Evolutionary conservation across 148 eudicot species (phyloP).

Genomic region (Camellia lanceoleosa): DNA sequence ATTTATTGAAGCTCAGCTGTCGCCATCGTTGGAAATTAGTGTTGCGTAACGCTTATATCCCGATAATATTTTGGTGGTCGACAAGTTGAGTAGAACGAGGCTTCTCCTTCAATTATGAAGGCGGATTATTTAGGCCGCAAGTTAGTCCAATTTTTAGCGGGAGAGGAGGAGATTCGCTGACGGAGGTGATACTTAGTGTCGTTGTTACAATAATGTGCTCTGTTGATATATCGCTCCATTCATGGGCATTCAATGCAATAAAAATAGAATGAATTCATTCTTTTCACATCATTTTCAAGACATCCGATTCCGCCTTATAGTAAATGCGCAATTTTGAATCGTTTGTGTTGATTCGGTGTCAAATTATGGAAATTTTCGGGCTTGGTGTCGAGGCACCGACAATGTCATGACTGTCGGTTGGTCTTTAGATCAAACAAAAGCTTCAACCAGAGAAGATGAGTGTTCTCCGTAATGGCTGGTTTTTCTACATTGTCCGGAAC

Average conservation of each 20-base stretch:
- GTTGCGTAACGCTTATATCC: not conserved
- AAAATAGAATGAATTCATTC: not conserved
- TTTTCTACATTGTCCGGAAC: not conserved
- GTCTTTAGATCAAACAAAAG: too few relatives aligned
- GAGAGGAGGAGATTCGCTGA: not conserved
- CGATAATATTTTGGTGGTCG: not conserved
- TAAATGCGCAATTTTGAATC: not conserved
- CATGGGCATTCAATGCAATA: not conserved
- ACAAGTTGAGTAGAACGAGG: not conserved
- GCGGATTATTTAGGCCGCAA: not conserved
- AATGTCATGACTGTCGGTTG: too few relatives aligned
- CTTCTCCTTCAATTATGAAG: not conserved
- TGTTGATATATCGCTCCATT: not conserved
- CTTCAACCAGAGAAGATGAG: too few relatives aligned
- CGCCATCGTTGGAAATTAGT: not conserved
- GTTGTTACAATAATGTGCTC: not conserved
- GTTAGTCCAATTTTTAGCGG: not conserved
- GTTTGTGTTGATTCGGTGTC: not conserved
- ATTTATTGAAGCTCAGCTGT: slow-evolving; percentile 9
- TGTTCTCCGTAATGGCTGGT: not conserved
- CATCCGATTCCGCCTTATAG: not conserved
- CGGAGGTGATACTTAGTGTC: too few relatives aligned
- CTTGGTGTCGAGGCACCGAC: too few relatives aligned
- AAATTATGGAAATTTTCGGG: not conserved
- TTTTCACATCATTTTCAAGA: not conserved